Base-by-base conservation (phyloP, 2,329 filamentous ascomycete genomes). In the Fusarium mundagurra region DNA sequence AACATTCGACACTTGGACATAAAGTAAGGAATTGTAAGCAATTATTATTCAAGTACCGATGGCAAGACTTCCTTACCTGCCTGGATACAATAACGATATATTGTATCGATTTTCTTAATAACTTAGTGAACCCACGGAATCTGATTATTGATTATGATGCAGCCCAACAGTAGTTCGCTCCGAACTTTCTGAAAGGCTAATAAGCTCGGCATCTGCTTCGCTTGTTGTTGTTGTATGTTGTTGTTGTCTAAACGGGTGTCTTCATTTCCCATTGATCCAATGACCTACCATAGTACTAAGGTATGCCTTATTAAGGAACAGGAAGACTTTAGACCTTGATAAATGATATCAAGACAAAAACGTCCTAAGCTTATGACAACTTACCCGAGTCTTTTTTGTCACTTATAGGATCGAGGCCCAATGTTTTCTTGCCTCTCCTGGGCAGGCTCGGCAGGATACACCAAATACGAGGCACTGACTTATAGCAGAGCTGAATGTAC, bases 231-330 rank as follows among this genome's bases (percentile, higher is more conserved):
- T 60, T 39, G 38, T n/a, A n/a, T n/a, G n/a, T 24, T 45, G 43
- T 47, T 48, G 31, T 71, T 39, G 38, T 47, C 36, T 48, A 34
- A 62, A 54, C 61, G 48, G 55, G 45, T 66, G 39, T 73, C 69
- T 66, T 74, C 72, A 74, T 74, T 75, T 73, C 72, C 72, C 69
- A 34, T 24, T 61, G 69, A 68, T 69, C 72, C 60, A 70, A 74
- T 74, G 72, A 75, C 72, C 72, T 51, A 20, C 48, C 17, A 34
- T 51, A 51, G 31, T 51, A 33, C 17, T 5, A 20, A 38, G 22
- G 48, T 24, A 51, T 51, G 48, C n/a, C 31, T 51, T 24, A 18
- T 33, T 33, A 34, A 14, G 48, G 17, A 34, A 51, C 48, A 33
- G 22, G 48, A 51, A 24, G n/a, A 24, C 48, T 20, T 34, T 8